phyloP scores from a whole-genome alignment of 2,329 filamentous ascomycete genomes.

The Penicillium sp. region DNA sequence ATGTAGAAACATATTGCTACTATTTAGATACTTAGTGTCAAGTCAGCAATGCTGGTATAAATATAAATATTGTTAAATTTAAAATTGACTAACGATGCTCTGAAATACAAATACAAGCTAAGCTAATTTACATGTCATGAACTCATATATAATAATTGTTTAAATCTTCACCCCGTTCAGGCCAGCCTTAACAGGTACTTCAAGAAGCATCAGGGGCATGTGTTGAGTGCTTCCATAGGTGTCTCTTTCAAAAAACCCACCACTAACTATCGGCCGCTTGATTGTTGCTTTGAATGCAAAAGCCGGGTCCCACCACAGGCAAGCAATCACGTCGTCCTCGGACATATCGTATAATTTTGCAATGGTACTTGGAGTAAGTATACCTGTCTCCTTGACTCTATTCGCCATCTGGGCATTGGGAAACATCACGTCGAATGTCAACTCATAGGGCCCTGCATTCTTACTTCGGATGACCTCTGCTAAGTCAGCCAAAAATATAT shows the following conservation, averaged over 20 bases:
- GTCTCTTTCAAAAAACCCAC: not conserved
- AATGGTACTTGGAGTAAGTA: not conserved
- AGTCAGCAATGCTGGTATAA: too few relatives aligned
- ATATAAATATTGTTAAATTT: too few relatives aligned
- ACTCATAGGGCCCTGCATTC: constrained; percentile 1
- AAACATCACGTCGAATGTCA: constrained; percentile 8
- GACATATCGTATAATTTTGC: not conserved
- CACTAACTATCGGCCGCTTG: not conserved
- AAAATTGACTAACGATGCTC: too few relatives aligned
- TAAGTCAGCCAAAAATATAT: not conserved
- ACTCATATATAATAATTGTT: not conserved
- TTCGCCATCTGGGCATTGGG: constrained; percentile 6
- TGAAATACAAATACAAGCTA: too few relatives aligned
- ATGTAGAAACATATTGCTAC: too few relatives aligned
- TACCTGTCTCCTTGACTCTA: not conserved
- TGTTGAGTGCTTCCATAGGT: constrained; percentile 1
- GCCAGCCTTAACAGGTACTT: not conserved
- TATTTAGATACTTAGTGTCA: too few relatives aligned
- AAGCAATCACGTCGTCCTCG: not conserved
- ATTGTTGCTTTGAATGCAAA: constrained; percentile 5
- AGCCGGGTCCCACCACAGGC: constrained; percentile 2
- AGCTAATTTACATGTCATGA: too few relatives aligned
- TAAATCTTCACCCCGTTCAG: not conserved
- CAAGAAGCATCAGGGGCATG: constrained; percentile 1
- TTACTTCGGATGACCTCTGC: not conserved